Percentiles rank a stretch among this genome's conserved stretches.
Conservation (phyloP, 805 yeast genomes). For the Barnettozyma wickerhamii region DNA sequence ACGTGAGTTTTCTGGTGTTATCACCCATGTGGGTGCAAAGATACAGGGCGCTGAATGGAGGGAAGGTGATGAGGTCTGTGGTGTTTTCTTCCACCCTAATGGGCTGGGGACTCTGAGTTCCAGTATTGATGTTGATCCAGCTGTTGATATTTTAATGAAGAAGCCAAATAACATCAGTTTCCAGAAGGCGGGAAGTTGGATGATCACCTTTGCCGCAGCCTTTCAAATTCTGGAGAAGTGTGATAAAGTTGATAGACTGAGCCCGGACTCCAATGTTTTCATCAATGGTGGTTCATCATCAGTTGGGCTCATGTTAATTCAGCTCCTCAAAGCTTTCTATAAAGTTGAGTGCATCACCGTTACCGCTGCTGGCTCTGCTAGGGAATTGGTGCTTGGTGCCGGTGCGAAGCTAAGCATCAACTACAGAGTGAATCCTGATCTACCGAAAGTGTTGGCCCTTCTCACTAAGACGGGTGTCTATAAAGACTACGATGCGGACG, state of each 20-base stretch:
- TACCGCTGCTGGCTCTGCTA: constrained; percentile 53
- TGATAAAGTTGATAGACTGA: constrained; percentile 24
- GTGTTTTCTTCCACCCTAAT: constrained; percentile 48
- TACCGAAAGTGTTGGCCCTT: constrained; percentile 18
- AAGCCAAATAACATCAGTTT: constrained; percentile 43
- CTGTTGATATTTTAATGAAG: constrained; percentile 40
- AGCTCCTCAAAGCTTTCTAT: constrained; percentile 49
- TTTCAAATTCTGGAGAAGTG: constrained; percentile 36
- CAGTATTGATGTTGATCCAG: constrained; percentile 50
- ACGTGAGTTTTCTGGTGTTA: constrained; percentile 61
- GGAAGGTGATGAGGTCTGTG: constrained; percentile 65
- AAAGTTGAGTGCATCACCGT: constrained; percentile 50
- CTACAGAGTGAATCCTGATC: constrained; percentile 31
- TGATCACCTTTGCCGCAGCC: constrained; percentile 63
- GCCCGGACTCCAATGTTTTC: constrained; percentile 45
- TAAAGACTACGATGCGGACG: constrained; percentile 27
- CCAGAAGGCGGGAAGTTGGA: constrained; percentile 61
- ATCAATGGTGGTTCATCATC: constrained; percentile 75
- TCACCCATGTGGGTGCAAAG: constrained; percentile 48
- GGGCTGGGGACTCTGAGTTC: constrained; percentile 58
- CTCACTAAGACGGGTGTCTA: constrained; percentile 28
- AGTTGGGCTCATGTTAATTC: constrained; percentile 63
- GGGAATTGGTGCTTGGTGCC: constrained; percentile 33
- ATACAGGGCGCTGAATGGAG: constrained; percentile 34
- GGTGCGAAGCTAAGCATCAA: constrained; percentile 56